Percentiles rank a stretch among this genome's conserved stretches.
Evolutionary conservation across 2,329 filamentous ascomycete genomes (phyloP).

Genomic region (Dactylonectria estremocensis): DNA sequence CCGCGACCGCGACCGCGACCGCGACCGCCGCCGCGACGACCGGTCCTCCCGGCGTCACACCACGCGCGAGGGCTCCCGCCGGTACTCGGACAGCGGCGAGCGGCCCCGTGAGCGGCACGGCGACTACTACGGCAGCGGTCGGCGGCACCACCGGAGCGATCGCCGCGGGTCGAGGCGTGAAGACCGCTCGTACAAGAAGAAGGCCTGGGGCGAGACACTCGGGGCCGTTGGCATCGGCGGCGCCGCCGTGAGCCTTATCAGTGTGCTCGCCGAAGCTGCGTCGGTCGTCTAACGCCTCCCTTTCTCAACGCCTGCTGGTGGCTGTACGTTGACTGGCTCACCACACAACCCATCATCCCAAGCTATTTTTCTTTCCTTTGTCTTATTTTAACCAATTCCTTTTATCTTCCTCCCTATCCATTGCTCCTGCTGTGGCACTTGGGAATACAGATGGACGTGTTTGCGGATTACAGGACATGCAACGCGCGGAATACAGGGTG

Average conservation of each 20-base stretch:
- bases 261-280: constrained; percentile 72
- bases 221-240: constrained; percentile 73
- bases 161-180: constrained; percentile 56
- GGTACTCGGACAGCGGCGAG: constrained; percentile 49
- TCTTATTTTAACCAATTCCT: not conserved
- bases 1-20: constrained; percentile 49
- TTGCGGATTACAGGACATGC: constrained; percentile 38
- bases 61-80: constrained; percentile 38
- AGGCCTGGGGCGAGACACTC: constrained; percentile 68
- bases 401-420: constrained; percentile 29
- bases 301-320: not conserved
- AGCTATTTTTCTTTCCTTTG: not conserved
- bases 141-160: constrained; percentile 58
- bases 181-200: constrained; percentile 58
- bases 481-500: constrained; percentile 19
- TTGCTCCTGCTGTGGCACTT: not conserved
- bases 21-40: constrained; percentile 24
- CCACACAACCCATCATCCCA: not conserved
- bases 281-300: constrained; percentile 44
- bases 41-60: constrained; percentile 33
- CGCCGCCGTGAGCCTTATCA: constrained; percentile 71
- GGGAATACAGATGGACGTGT: constrained; percentile 19
- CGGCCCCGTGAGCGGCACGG: constrained; percentile 51
- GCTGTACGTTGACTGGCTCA: constrained; percentile 19
- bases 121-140: constrained; percentile 52